Percentiles rank a stretch among this genome's conserved stretches.
Evolutionary conservation across 2,329 filamentous ascomycete genomes (phyloP).

Genomic region (Ascosphaera aggregata): DNA sequence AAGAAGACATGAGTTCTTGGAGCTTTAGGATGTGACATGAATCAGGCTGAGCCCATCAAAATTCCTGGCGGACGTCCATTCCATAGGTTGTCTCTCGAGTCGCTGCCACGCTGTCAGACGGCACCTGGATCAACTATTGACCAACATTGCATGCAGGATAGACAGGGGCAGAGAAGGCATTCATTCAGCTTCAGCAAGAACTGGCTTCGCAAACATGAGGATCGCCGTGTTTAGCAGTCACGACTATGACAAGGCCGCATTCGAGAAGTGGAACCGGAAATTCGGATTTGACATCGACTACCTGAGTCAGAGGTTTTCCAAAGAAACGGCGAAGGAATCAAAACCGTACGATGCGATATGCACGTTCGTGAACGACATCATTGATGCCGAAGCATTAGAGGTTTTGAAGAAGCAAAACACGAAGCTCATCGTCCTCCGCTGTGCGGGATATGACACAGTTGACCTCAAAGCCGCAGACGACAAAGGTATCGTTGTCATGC

Average conservation of each 20-base stretch:
- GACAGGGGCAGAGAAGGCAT: not conserved
- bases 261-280: conserved; percentile 21
- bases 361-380: conserved; percentile 43
- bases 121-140: not conserved
- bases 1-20: not conserved
- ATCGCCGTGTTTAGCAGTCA: conserved; percentile 42
- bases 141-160: not conserved
- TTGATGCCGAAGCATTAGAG: conserved; percentile 28
- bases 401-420: conserved; percentile 28
- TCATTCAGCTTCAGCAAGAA: not conserved
- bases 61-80: not conserved
- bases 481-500: conserved; percentile 36
- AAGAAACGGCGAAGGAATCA: conserved; percentile 33
- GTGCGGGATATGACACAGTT: conserved; percentile 46
- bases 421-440: conserved; percentile 37
- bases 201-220: conserved; percentile 20
- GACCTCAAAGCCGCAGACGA: conserved; percentile 32
- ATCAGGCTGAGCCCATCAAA: not conserved
- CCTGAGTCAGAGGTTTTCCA: conserved; percentile 33
- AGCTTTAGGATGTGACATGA: not conserved
- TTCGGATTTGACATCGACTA: conserved; percentile 27
- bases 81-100: not conserved
- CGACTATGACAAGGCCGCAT: conserved; percentile 35
- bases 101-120: not conserved
- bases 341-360: conserved; percentile 33